Conservation (phyloP, 1,284 basidiomycete species). For the Melampsora americana region DNA sequence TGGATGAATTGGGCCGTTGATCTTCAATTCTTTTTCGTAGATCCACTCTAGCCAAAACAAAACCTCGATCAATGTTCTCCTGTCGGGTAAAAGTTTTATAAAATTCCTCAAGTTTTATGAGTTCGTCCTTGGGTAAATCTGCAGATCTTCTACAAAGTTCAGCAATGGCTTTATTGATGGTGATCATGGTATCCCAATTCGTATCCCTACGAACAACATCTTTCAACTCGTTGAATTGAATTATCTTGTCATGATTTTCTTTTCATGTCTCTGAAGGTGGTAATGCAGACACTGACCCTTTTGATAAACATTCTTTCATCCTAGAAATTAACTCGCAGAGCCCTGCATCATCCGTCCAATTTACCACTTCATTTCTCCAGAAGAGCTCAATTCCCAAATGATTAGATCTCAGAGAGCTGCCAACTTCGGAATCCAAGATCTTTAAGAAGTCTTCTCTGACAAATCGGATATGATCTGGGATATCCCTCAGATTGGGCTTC, state of each 20-base stretch:
- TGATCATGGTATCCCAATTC: constrained; percentile 42
- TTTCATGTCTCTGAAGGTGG: neutral
- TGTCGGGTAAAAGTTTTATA: neutral
- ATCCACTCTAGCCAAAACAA: constrained; percentile 29
- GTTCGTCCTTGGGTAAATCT: constrained; percentile 16
- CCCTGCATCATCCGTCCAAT: constrained; percentile 30
- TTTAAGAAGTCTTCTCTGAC: constrained; percentile 36
- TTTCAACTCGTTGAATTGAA: neutral
- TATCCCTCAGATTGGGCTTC: neutral
- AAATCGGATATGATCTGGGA: constrained; percentile 22
- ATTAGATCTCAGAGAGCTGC: constrained; percentile 22
- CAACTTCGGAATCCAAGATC: constrained; percentile 27
- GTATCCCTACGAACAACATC: constrained; percentile 8
- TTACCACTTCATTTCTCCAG: constrained; percentile 31
- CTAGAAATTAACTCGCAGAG: constrained; percentile 14
- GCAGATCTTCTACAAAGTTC: neutral
- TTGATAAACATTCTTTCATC: constrained; percentile 15
- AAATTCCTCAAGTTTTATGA: constrained; percentile 11
- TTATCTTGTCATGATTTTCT: neutral
- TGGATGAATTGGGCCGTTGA: too few relatives aligned
- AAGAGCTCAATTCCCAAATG: constrained; percentile 34
- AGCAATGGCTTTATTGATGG: constrained; percentile 9
- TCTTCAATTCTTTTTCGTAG: neutral
- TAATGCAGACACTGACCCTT: constrained; percentile 7
- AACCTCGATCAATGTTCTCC: constrained; percentile 22